These are phyloP conservation scores for Rhizopogon vesiculosus DNA, from an alignment of 768 basidiomycete species.

Conservation along the genomic window DNA sequence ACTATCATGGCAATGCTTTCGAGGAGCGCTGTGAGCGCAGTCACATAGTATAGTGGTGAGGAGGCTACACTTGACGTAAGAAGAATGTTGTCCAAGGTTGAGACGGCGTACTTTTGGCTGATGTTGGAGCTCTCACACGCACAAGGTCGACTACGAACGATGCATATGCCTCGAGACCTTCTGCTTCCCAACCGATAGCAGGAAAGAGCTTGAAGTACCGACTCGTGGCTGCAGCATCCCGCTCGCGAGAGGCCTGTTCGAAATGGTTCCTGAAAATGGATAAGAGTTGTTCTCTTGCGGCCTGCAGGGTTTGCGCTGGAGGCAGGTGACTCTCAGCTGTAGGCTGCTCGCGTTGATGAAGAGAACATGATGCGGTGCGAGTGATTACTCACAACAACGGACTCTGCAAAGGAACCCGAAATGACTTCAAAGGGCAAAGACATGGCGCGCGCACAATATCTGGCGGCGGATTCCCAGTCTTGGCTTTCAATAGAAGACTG, in stretches of 20 bases:
- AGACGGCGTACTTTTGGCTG: slow-evolving; percentile 66
- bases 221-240: slow-evolving; percentile 83
- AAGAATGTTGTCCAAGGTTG: background rate
- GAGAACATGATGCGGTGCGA: background rate
- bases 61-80: slow-evolving; percentile 52
- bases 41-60: slow-evolving; percentile 88
- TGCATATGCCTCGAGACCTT: slow-evolving; percentile 90
- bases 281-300: slow-evolving; percentile 70
- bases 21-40: slow-evolving; percentile 85
- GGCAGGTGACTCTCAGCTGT: slow-evolving; percentile 85
- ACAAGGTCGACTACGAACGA: slow-evolving; percentile 91
- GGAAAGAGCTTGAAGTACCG: slow-evolving; percentile 98
- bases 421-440: slow-evolving; percentile 73
- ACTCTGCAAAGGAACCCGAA: slow-evolving; percentile 80
- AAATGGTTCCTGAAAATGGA: slow-evolving; percentile 78
- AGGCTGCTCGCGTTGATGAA: slow-evolving; percentile 49
- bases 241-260: slow-evolving; percentile 69
- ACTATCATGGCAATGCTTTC: slow-evolving; percentile 95
- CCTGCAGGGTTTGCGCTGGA: slow-evolving; percentile 77
- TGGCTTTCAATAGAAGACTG: slow-evolving; percentile 63
- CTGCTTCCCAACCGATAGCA: slow-evolving; percentile 87
- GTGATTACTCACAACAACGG: slow-evolving; percentile 66
- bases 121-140: slow-evolving; percentile 66
- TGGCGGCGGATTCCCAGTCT: slow-evolving; percentile 95
- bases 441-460: slow-evolving; percentile 91